Evolutionary conservation across 2,329 filamentous ascomycete genomes (phyloP).

Genomic region (Colletotrichum gigasporum): DNA sequence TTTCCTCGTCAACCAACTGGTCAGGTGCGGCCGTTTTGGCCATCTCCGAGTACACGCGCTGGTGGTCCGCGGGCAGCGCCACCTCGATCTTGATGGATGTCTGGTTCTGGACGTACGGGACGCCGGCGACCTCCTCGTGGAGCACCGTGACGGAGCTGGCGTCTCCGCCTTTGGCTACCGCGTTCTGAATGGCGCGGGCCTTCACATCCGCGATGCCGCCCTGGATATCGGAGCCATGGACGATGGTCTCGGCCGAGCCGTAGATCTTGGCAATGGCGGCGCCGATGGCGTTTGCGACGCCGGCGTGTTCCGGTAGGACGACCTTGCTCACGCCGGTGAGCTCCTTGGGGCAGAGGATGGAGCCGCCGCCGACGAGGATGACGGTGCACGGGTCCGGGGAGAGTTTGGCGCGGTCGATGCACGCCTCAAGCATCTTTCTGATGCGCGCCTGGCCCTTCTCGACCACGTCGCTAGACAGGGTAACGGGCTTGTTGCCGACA

Average conservation of each 20-base stretch:
- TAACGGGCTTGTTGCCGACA: constrained; percentile 8
- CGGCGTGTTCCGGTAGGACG: constrained; percentile 33
- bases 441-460: constrained; percentile 18
- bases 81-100: constrained; percentile 36
- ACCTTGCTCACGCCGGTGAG: constrained; percentile 34
- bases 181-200: constrained; percentile 30
- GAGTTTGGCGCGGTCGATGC: constrained; percentile 36
- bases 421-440: constrained; percentile 33
- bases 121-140: constrained; percentile 34
- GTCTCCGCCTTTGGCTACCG: constrained; percentile 34
- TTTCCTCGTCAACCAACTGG: constrained; percentile 13
- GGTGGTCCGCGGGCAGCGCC: constrained; percentile 33
- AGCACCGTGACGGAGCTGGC: constrained; percentile 31
- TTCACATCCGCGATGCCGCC: constrained; percentile 31
- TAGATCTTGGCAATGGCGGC: constrained; percentile 36
- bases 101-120: constrained; percentile 36
- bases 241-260: constrained; percentile 32
- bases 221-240: constrained; percentile 32
- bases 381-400: constrained; percentile 34
- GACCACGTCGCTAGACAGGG: neutral
- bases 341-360: constrained; percentile 31
- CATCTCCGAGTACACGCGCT: constrained; percentile 29
- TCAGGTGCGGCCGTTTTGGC: constrained; percentile 7
- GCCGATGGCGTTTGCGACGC: constrained; percentile 36
- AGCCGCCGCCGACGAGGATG: constrained; percentile 37